phyloP scores from a whole-genome alignment of 2,329 filamentous ascomycete genomes.

The Lachnellula hyalina region DNA sequence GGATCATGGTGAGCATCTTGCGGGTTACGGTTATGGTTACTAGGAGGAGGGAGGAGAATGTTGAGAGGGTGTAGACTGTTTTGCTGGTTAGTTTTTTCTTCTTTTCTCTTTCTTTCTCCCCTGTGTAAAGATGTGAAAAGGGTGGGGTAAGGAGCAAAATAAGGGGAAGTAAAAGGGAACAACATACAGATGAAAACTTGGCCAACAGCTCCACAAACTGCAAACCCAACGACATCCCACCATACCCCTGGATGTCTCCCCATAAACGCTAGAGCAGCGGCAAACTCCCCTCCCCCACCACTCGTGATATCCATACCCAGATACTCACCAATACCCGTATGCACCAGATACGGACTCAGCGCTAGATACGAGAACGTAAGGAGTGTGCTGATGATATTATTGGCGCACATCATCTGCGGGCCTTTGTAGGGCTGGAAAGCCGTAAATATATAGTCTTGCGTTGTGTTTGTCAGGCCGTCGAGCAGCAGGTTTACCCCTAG shows the following conservation, averaged over 20 bases:
- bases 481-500: conserved; percentile 88
- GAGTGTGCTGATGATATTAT: conserved; percentile 80
- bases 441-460: conserved; percentile 89
- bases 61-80: conserved; percentile 80
- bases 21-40: conserved; percentile 96
- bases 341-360: conserved; percentile 72
- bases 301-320: conserved; percentile 58
- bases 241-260: conserved; percentile 73
- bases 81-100: background rate
- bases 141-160: background rate
- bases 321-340: conserved; percentile 58
- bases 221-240: conserved; percentile 84
- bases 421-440: conserved; percentile 77
- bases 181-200: conserved; percentile 87
- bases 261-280: conserved; percentile 76
- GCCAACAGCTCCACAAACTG: conserved; percentile 82
- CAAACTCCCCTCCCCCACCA: conserved; percentile 68
- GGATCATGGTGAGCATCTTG: conserved; percentile 99
- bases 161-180: no score
- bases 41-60: conserved; percentile 85
- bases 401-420: conserved; percentile 99
- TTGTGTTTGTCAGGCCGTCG: conserved; percentile 92
- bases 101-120: background rate
- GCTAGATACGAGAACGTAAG: conserved; percentile 74
- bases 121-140: background rate